A percentile compares a stretch with the other conserved stretches of the same genome.
Evolutionary conservation across 2,329 filamentous ascomycete species (phyloP).

Genomic region (Colletotrichum magnum): DNA sequence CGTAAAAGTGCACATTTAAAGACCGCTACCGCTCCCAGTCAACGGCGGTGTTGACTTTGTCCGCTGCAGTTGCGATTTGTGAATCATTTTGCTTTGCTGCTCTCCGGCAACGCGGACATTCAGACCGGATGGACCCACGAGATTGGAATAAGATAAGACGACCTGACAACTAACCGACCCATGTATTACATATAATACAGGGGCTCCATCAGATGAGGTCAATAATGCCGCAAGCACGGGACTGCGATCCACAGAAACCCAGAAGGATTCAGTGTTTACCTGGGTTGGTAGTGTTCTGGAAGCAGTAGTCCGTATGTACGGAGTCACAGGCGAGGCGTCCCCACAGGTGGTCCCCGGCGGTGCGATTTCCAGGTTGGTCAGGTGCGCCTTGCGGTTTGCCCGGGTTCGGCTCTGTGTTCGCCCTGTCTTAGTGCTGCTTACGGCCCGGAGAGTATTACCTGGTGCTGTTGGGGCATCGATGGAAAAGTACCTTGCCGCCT

Average conservation of each 20-base stretch:
- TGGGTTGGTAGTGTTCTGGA: neutral
- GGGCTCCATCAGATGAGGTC: neutral
- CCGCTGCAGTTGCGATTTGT: conserved; percentile 12
- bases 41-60: conserved; percentile 26
- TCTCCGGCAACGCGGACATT: conserved; percentile 7
- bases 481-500: neutral
- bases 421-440: conserved; percentile 16
- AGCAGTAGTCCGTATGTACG: neutral
- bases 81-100: conserved; percentile 3
- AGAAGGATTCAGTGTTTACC: neutral
- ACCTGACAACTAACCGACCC: too few relatives aligned
- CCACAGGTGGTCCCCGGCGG: neutral
- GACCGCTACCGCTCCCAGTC: too few relatives aligned
- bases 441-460: neutral
- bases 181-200: neutral
- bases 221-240: conserved; percentile 28
- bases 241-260: conserved; percentile 2
- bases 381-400: conserved; percentile 38
- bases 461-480: neutral
- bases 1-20: neutral
- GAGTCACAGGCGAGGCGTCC: conserved; percentile 20
- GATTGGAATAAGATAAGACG: neutral
- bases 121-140: conserved; percentile 23
- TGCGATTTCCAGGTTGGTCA: too few relatives aligned
- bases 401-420: conserved; percentile 5